These are phyloP conservation scores for Brassica cretica DNA, from an alignment of 345 rosid species.

Conservation along the genomic window DNA sequence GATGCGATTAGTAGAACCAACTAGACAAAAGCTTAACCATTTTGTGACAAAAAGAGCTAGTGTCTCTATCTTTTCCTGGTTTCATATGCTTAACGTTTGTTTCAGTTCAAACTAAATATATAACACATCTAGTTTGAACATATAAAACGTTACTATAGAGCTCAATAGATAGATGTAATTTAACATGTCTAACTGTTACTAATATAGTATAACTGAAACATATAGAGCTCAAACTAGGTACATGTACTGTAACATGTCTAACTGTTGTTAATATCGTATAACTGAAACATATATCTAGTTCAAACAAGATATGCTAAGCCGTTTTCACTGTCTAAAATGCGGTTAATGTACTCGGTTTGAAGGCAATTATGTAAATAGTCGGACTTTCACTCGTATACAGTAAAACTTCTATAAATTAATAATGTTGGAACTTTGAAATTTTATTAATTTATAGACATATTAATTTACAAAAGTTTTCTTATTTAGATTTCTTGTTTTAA, in stretches of 20 bases:
- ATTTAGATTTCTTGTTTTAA: no score
- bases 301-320: not conserved
- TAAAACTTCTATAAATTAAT: no score
- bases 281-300: not conserved
- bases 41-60: not conserved
- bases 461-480: no score
- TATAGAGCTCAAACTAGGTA: not conserved
- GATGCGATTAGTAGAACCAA: not conserved
- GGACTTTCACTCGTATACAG: not conserved
- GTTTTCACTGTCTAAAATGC: not conserved
- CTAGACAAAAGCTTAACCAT: slow-evolving; percentile 15
- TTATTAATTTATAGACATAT: no score
- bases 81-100: not conserved
- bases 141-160: not conserved
- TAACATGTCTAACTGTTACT: not conserved
- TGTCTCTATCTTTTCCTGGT: not conserved
- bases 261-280: not conserved
- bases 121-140: not conserved
- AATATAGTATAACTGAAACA: not conserved
- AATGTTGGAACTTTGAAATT: no score
- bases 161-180: not conserved
- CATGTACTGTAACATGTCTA: not conserved
- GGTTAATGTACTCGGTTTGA: not conserved
- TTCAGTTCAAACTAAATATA: no score
- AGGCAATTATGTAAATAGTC: not conserved